Conservation (phyloP, 192 early-diverging fungal genomes). For the Spizellomyces sp. region DNA sequence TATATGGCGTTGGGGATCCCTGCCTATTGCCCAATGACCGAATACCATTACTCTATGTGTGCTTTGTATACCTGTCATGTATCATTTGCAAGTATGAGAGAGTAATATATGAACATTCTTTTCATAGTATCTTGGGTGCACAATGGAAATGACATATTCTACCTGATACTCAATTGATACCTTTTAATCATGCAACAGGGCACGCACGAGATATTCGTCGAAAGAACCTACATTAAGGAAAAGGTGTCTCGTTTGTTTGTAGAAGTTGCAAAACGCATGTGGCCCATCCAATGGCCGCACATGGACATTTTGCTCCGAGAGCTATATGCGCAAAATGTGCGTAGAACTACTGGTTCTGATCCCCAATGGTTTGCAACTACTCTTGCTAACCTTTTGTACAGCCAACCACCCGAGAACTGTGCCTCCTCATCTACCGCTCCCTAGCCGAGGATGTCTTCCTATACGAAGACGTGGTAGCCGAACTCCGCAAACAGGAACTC, state of each 20-base stretch:
- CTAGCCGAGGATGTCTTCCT: constrained; percentile 66
- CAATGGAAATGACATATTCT: too few species aligned
- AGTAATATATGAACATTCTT: neutral
- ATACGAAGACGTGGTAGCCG: constrained; percentile 62
- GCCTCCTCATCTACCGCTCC: constrained; percentile 52
- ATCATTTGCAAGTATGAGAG: neutral
- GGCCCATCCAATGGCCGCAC: constrained; percentile 61
- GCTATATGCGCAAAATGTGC: constrained; percentile 42
- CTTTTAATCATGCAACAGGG: constrained; percentile 32
- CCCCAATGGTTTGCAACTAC: neutral
- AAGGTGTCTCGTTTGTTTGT: constrained; percentile 61
- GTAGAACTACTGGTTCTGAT: neutral
- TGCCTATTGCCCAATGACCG: too few species aligned
- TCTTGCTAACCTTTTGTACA: constrained; percentile 15
- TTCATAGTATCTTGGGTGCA: neutral
- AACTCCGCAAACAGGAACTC: constrained; percentile 58
- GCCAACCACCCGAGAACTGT: constrained; percentile 55
- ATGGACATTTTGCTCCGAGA: constrained; percentile 52
- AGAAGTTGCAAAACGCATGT: constrained; percentile 62
- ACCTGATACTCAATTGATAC: neutral
- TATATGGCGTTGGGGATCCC: too few species aligned
- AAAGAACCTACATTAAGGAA: constrained; percentile 59
- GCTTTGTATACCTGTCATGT: too few species aligned
- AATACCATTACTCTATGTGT: too few species aligned
- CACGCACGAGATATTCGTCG: constrained; percentile 35